Evolutionary conservation across 140 eudicot species (phyloP).

Genomic region (Oenanthe javanica): DNA sequence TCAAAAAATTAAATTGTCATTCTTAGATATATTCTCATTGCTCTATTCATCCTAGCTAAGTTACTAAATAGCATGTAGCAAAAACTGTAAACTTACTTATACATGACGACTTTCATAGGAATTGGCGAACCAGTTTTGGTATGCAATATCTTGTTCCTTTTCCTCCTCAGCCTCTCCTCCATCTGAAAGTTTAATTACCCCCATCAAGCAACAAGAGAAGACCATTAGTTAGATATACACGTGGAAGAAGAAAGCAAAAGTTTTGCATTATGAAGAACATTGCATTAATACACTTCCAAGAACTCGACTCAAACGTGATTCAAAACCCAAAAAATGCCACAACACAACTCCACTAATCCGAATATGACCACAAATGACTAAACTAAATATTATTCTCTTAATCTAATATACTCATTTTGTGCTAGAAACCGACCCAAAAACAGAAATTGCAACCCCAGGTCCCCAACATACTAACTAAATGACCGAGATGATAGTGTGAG

Average conservation of each 20-base stretch:
- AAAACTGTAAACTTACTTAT: conserved; percentile 45
- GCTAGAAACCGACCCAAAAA: not conserved
- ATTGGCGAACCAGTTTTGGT: conserved; percentile 73
- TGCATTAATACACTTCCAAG: not conserved
- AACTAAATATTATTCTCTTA: not conserved
- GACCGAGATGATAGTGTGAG: not conserved
- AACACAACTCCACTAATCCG: not conserved
- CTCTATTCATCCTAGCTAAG: not conserved
- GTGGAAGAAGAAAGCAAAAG: not conserved
- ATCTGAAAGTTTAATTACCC: conserved; percentile 39
- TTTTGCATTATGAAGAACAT: not conserved
- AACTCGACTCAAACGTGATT: not conserved
- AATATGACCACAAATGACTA: not conserved
- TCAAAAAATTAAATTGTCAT: not conserved
- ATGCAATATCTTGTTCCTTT: conserved; percentile 78
- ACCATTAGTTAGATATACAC: not conserved
- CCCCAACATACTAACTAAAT: not conserved
- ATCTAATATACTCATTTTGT: not conserved
- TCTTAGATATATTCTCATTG: not conserved
- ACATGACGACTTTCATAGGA: conserved; percentile 75
- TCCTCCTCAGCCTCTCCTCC: conserved; percentile 85
- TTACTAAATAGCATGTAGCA: not conserved
- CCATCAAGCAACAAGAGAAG: conserved; percentile 5
- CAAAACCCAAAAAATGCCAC: too few relatives aligned
- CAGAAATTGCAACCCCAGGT: not conserved